phyloP scores from a whole-genome alignment of 2,329 filamentous ascomycete genomes.

The Diaporthe caulivora region DNA sequence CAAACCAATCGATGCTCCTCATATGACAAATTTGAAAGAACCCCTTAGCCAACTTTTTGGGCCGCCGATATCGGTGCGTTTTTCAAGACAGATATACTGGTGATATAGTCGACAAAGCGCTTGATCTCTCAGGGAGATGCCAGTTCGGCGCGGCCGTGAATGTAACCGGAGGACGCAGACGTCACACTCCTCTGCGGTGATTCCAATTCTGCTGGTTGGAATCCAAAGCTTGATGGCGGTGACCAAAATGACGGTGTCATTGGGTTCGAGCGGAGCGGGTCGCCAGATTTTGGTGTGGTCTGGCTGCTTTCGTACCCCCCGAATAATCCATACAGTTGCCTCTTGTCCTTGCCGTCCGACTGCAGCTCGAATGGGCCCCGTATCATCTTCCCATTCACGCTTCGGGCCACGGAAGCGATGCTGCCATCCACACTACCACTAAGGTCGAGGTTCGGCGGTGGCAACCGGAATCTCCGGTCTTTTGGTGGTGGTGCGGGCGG shows the following conservation, averaged over 20 bases:
- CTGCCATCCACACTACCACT: conserved; percentile 5
- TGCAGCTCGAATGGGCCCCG: conserved; percentile 38
- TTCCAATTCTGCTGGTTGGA: conserved; percentile 37
- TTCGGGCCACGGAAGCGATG: conserved; percentile 25
- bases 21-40: neutral
- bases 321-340: conserved; percentile 8
- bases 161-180: conserved; percentile 3
- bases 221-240: conserved; percentile 31
- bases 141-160: conserved; percentile 18
- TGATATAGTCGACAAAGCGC: neutral
- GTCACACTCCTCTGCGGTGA: conserved; percentile 30
- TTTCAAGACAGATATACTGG: neutral
- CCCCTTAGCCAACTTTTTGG: neutral
- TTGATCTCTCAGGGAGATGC: neutral
- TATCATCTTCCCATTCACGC: conserved; percentile 24
- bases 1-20: neutral
- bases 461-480: conserved; percentile 15
- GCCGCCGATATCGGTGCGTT: neutral
- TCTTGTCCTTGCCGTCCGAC: conserved; percentile 15
- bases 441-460: conserved; percentile 19
- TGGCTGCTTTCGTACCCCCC: conserved; percentile 26
- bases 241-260: conserved; percentile 29
- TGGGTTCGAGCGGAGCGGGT: conserved; percentile 12
- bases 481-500: conserved; percentile 32
- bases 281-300: conserved; percentile 20